phyloP scores from a whole-genome alignment of 805 yeast species.

The Candida quercuum region DNA sequence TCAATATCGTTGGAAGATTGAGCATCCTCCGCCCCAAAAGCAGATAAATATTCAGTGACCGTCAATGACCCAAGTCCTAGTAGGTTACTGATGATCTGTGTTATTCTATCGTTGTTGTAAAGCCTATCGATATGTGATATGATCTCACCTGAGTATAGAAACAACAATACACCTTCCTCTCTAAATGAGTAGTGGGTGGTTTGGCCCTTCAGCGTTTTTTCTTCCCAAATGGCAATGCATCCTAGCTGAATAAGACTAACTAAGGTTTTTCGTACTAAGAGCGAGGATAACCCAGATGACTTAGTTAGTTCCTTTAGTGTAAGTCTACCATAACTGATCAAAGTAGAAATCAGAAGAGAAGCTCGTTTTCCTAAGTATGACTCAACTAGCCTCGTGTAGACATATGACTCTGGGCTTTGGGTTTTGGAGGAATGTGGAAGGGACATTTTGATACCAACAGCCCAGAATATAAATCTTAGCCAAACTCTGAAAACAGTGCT shows the following conservation, averaged over 20 bases:
- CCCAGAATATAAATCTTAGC: too few species aligned
- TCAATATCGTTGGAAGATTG: slow-evolving; percentile 25
- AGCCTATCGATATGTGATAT: slow-evolving; percentile 44
- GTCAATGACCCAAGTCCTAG: slow-evolving; percentile 65
- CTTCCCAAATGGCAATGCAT: slow-evolving; percentile 65
- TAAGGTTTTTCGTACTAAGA: slow-evolving; percentile 56
- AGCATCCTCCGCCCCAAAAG: slow-evolving; percentile 23
- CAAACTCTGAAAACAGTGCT: neutral
- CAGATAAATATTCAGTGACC: slow-evolving; percentile 41
- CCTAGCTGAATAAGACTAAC: slow-evolving; percentile 77
- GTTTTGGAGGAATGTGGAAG: slow-evolving; percentile 32
- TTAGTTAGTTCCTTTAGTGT: slow-evolving; percentile 48
- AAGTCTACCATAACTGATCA: slow-evolving; percentile 66
- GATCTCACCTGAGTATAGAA: slow-evolving; percentile 76
- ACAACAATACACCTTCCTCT: slow-evolving; percentile 55
- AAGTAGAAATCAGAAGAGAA: slow-evolving; percentile 49
- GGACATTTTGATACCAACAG: too few species aligned
- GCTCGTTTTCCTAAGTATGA: slow-evolving; percentile 71
- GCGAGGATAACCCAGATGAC: slow-evolving; percentile 39
- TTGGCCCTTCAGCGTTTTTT: slow-evolving; percentile 24
- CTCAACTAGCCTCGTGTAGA: slow-evolving; percentile 48
- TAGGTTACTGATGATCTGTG: slow-evolving; percentile 64
- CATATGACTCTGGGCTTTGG: slow-evolving; percentile 56
- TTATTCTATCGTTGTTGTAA: slow-evolving; percentile 36
- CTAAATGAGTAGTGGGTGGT: slow-evolving; percentile 51